Evolutionary conservation across 306 rosid species (phyloP).

Genomic region (Ceratonia siliqua): DNA sequence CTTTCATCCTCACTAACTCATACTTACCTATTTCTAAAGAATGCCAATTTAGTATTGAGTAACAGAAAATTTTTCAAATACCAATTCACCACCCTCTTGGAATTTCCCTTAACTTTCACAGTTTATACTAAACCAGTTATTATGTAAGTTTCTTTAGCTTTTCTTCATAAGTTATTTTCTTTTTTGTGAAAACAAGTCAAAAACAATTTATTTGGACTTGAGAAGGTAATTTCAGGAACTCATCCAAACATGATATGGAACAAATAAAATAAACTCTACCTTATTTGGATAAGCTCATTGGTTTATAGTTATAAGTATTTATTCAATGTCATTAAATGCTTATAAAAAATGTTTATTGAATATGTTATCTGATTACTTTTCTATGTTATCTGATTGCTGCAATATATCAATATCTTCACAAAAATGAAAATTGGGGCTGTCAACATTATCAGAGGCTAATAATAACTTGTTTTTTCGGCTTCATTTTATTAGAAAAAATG

Average conservation of each 20-base stretch:
- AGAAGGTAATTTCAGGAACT: background rate
- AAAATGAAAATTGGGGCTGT: background rate
- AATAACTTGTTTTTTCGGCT: background rate
- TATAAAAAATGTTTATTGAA: background rate
- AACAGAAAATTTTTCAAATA: no score
- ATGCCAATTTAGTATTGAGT: no score
- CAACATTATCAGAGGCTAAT: background rate
- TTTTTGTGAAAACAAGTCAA: background rate
- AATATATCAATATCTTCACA: no score
- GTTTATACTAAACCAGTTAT: background rate
- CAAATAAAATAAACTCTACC: background rate
- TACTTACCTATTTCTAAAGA: no score
- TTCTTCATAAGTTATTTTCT: background rate
- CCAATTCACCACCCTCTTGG: no score
- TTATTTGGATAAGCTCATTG: background rate
- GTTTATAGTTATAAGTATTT: background rate
- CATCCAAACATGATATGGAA: background rate
- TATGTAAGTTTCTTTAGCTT: background rate
- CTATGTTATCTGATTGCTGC: no score
- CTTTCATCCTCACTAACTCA: no score
- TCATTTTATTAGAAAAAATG: no score
- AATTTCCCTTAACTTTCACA: no score
- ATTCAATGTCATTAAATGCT: background rate
- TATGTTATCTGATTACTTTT: background rate
- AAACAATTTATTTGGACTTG: background rate